Percentiles rank a stretch among this genome's conserved stretches.
Evolutionary conservation across 345 rosid genomes (phyloP).

Genomic region (Citrus sinensis): DVS_A1.0 CM039162.1:16209001-16209500

Average conservation of each 20-base stretch:
- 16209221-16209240: slow-evolving; percentile 68
- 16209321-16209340: no score
- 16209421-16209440: no score
- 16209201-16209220: slow-evolving; percentile 83
- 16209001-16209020: slow-evolving; percentile 71
- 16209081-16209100: slow-evolving; percentile 73
- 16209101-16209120: slow-evolving; percentile 72
- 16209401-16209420: no score
- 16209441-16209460: no score
- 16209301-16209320: neutral
- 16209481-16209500: neutral
- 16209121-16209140: slow-evolving; percentile 58
- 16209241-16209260: neutral
- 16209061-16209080: slow-evolving; percentile 74
- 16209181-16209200: slow-evolving; percentile 71
- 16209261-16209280: neutral
- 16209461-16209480: no score
- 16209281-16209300: slow-evolving; percentile 1
- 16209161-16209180: slow-evolving; percentile 96
- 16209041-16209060: slow-evolving; percentile 79
- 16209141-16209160: slow-evolving; percentile 67
- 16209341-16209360: no score
- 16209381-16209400: no score
- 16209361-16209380: no score
- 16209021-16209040: slow-evolving; percentile 91